phyloP scores from a whole-genome alignment of 148 eudicot species.

The Nepenthes mirabilis region DNA sequence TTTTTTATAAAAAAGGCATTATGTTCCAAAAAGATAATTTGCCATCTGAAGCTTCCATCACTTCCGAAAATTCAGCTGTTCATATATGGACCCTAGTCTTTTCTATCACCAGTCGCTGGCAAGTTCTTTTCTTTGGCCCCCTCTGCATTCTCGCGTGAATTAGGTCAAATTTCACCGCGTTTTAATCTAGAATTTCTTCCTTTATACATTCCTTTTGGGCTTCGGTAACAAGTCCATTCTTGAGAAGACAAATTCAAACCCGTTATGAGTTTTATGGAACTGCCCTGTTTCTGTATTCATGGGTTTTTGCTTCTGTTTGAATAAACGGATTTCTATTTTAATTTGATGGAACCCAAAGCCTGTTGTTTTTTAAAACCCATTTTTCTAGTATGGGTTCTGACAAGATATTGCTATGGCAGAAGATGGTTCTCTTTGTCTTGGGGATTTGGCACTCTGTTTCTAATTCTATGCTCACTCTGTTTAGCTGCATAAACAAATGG shows the following conservation, averaged over 20 bases:
- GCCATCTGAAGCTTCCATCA: too few species aligned
- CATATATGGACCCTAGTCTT: too few species aligned
- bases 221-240: conserved; percentile 20
- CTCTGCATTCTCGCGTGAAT: neutral
- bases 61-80: too few species aligned
- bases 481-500: conserved; percentile 24
- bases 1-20: too few species aligned
- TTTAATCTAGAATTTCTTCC: neutral
- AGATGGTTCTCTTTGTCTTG: conserved; percentile 19
- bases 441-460: conserved; percentile 24
- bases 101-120: too few species aligned
- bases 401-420: conserved; percentile 14
- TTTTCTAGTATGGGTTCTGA: conserved; percentile 22
- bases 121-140: neutral
- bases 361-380: conserved; percentile 10
- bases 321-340: conserved; percentile 5
- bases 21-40: too few species aligned
- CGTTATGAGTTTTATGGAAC: conserved; percentile 12
- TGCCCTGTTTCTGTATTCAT: conserved; percentile 19
- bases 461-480: conserved; percentile 29
- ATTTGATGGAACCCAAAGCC: conserved; percentile 18
- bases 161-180: conserved; percentile 44
- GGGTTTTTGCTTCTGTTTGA: conserved; percentile 22
- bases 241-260: conserved; percentile 17
- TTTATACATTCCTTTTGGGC: neutral